Evolutionary conservation across 805 yeast genomes (phyloP).

Genomic region (Ogataea nakhonphanomensis): DNA sequence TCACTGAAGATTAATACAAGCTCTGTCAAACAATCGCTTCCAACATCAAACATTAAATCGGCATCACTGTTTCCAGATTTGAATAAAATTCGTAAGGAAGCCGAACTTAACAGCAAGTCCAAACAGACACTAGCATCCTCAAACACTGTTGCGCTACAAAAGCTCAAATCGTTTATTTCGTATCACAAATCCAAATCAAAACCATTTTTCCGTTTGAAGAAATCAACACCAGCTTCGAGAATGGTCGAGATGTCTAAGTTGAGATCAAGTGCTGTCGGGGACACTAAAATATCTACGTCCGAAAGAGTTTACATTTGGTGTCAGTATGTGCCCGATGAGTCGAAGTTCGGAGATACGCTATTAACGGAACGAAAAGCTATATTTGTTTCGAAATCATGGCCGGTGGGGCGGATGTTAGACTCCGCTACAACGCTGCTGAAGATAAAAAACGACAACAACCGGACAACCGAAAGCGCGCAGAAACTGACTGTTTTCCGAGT

Average conservation of each 20-base stretch:
- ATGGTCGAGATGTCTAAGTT: constrained; percentile 38
- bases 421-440: constrained; percentile 44
- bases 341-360: constrained; percentile 6
- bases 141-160: constrained; percentile 21
- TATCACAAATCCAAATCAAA: constrained; percentile 11
- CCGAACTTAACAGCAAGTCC: constrained; percentile 28
- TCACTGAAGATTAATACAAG: constrained; percentile 7
- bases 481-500: constrained; percentile 46
- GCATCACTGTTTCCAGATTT: constrained; percentile 52
- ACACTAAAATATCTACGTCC: constrained; percentile 36
- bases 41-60: constrained; percentile 36
- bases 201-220: constrained; percentile 8
- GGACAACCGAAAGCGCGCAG: constrained; percentile 38
- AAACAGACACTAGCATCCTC: constrained; percentile 15
- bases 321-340: constrained; percentile 36
- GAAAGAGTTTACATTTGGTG: constrained; percentile 53
- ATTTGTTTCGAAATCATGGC: constrained; percentile 54
- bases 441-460: constrained; percentile 49
- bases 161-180: constrained; percentile 21
- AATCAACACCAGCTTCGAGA: constrained; percentile 21
- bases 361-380: constrained; percentile 31
- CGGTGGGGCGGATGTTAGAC: constrained; percentile 57
- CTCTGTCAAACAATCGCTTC: constrained; percentile 11
- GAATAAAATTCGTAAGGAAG: constrained; percentile 36
- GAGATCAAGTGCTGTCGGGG: constrained; percentile 51